Base-by-base conservation (phyloP, 345 rosid species). In the Corchorus olitorius region DNA sequence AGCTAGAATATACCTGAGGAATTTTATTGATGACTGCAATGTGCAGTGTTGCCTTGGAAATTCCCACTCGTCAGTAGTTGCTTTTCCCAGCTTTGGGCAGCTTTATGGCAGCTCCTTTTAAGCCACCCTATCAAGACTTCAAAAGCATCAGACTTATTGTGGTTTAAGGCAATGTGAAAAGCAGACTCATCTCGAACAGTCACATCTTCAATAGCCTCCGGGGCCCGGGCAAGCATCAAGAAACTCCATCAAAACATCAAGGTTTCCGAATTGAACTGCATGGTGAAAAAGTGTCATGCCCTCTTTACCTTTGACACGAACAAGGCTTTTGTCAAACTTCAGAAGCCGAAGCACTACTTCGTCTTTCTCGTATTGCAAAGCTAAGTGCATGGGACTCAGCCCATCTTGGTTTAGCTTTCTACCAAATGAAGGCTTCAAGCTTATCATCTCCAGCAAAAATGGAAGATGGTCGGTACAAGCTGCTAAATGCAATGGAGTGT, bases 401-500 rank as follows among this genome's bases (percentile, higher is more conserved):
- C 84, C 78, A 1, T 56, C 71, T 16, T 1, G 46, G 64, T 80
- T 80, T 8, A 49, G 48, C 60, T 81, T 81, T 33, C 20, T 54
- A 37, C 50, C 65, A 59, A 74, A 75, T 34, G 74, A 81, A 13
- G 81, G 81, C 64, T 58, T 72, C 35, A 82, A 37, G 17, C 59
- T 67, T 58, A 72, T 61, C 6, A 79, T 69, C 45, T 83, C 81
- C 74, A 8, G 6, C 2, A 78, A 66, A 46, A 46, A 80, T 1
- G 39, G 66, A 19, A 43, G 20, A 8, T 70, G 61, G 14, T 83
- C 83, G 1, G 8, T 9, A 20, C 4, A 15, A 5, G 81, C 81
- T n/a, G 83, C 72, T 19, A 16, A 6, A 4, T 83, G 86, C 34
- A 83, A 75, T 5, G 79, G 83, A 19, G 79, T 80, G 2, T 75